These are phyloP conservation scores for Staphylotrichum tortipilum DNA, from an alignment of 495 filamentous ascomycete genomes.

Conservation along the genomic window DNA sequence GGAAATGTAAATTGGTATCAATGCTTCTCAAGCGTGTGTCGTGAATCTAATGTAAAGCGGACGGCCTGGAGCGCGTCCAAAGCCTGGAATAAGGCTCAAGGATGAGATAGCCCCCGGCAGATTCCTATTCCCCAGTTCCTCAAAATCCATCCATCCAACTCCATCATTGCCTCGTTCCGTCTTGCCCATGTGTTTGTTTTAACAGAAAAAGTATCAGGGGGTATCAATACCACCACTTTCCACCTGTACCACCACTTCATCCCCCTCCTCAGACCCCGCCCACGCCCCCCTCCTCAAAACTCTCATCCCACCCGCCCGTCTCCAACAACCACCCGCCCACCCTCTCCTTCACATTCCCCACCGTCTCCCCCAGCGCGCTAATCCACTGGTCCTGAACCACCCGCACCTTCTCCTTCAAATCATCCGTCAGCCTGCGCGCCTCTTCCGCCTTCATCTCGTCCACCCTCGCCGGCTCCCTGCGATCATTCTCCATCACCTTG, in stretches of 20 bases:
- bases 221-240: not conserved
- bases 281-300: slow-evolving; percentile 41
- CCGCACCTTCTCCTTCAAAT: slow-evolving; percentile 83
- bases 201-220: not conserved
- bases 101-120: not conserved
- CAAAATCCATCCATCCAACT: not conserved
- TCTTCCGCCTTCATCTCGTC: slow-evolving; percentile 55
- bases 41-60: too few species aligned
- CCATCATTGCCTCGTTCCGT: not conserved
- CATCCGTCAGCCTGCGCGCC: slow-evolving; percentile 63
- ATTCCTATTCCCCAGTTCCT: not conserved
- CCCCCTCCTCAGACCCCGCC: slow-evolving; percentile 26
- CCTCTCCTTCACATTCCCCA: slow-evolving; percentile 44
- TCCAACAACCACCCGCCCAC: slow-evolving; percentile 57
- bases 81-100: too few species aligned
- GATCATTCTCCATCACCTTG: slow-evolving; percentile 47
- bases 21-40: too few species aligned
- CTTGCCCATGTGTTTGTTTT: not conserved
- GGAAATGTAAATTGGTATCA: too few species aligned
- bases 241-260: not conserved
- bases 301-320: slow-evolving; percentile 69
- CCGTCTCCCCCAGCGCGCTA: slow-evolving; percentile 42
- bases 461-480: slow-evolving; percentile 48
- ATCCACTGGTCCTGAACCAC: slow-evolving; percentile 83
- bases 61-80: too few species aligned